Conservation (phyloP, 2,329 filamentous ascomycete genomes). For the Aspergillus eucalypticola region DNA sequence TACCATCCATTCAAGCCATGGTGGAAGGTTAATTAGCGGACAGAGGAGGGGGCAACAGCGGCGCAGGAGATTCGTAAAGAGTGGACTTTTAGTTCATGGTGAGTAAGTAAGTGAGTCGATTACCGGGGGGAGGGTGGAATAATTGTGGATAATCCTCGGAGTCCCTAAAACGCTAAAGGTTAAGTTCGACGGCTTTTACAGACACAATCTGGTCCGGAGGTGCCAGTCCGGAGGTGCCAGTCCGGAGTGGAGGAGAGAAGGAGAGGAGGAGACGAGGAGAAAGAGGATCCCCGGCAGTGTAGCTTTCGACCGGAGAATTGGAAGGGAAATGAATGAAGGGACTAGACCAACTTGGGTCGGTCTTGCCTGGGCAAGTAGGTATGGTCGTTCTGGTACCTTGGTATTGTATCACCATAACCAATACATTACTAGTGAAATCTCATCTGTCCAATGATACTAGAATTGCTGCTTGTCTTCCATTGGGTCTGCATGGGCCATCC, state of each 20-base stretch:
- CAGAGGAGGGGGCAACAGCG: neutral
- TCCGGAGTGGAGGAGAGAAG: neutral
- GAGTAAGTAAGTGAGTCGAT: neutral
- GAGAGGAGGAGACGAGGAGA: neutral
- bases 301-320: neutral
- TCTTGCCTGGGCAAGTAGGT: too few species aligned
- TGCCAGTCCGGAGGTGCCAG: neutral
- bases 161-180: neutral
- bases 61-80: neutral
- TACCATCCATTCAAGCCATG: neutral
- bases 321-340: neutral
- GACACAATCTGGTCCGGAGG: neutral
- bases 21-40: constrained; percentile 1
- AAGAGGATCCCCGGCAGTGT: neutral
- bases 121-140: neutral
- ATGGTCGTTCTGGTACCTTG: neutral
- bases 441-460: neutral
- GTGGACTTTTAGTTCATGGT: neutral
- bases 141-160: neutral
- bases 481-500: neutral
- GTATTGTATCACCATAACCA: neutral
- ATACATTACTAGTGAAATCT: neutral
- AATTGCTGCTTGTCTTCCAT: neutral
- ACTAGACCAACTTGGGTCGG: too few species aligned
- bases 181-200: neutral